phyloP scores from a whole-genome alignment of 179 eudicot species.

The Spinacia oleracea region DNA sequence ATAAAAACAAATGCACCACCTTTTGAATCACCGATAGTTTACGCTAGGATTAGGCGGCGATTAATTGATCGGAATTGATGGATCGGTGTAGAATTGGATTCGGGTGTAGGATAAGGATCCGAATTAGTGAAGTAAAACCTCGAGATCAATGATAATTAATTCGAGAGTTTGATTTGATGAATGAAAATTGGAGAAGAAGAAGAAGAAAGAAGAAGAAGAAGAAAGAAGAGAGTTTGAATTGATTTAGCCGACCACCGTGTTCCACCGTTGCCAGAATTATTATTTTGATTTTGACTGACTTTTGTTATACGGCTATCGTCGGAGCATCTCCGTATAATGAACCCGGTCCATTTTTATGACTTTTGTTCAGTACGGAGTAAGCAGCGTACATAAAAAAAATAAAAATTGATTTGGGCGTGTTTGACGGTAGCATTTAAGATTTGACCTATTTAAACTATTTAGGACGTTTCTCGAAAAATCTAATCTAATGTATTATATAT shows the following conservation, averaged over 20 bases:
- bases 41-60: no score
- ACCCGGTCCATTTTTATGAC: constrained; percentile 2
- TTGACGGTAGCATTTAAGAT: no score
- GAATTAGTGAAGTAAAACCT: no score
- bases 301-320: not conserved
- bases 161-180: not conserved
- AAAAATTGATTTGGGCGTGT: no score
- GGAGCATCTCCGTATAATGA: not conserved
- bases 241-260: not conserved
- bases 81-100: no score
- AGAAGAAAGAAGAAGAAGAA: not conserved
- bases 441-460: no score
- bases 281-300: not conserved
- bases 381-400: no score
- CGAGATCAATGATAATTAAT: not conserved
- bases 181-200: not conserved
- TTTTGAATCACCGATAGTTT: not conserved
- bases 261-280: not conserved
- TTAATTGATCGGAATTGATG: not conserved
- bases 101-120: no score
- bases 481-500: no score
- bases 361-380: no score
- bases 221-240: not conserved
- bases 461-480: no score
- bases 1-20: not conserved